Conservation (phyloP, 139 green algal genomes). For the Chlamydomonas urium region DNA sequence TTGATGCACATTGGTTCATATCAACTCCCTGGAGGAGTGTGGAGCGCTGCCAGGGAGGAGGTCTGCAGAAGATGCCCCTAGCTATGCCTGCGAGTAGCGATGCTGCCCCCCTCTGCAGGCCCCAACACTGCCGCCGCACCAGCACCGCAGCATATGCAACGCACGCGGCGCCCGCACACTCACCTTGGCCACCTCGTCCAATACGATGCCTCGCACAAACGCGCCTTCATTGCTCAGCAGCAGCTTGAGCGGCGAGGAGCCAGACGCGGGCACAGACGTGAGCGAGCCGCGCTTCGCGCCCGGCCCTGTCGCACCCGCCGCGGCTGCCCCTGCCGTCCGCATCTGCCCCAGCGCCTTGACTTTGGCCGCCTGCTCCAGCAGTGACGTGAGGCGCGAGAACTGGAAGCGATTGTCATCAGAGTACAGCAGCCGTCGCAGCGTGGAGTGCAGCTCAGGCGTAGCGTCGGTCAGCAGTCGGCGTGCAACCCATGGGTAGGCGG, state of each 20-base stretch:
- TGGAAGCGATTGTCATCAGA: constrained; percentile 44
- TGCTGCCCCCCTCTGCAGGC: too few relatives aligned
- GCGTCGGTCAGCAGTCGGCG: constrained; percentile 73
- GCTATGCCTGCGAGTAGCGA: not conserved
- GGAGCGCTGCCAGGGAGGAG: not conserved
- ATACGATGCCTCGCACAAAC: constrained; percentile 74
- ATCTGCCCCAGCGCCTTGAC: constrained; percentile 5
- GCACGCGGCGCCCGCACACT: not conserved
- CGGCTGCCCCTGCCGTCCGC: constrained; percentile 2
- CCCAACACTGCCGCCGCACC: not conserved
- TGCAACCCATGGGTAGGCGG: constrained; percentile 84
- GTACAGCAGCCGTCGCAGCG: constrained; percentile 78
- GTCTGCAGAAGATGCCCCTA: not conserved
- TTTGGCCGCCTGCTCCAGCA: constrained; percentile 51
- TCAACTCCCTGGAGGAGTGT: not conserved
- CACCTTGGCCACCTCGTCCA: constrained; percentile 78
- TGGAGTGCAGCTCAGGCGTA: constrained; percentile 63
- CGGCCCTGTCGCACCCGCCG: not conserved
- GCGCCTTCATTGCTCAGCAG: constrained; percentile 66
- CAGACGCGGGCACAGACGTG: too few relatives aligned
- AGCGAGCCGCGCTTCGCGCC: too few relatives aligned
- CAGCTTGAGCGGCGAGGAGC: constrained; percentile 56
- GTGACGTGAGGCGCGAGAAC: constrained; percentile 73
- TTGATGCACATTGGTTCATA: not conserved
- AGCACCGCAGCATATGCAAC: not conserved